Conservation (phyloP, 2,329 filamentous ascomycete genomes). For the Coniochaeta ligniaria region DNA sequence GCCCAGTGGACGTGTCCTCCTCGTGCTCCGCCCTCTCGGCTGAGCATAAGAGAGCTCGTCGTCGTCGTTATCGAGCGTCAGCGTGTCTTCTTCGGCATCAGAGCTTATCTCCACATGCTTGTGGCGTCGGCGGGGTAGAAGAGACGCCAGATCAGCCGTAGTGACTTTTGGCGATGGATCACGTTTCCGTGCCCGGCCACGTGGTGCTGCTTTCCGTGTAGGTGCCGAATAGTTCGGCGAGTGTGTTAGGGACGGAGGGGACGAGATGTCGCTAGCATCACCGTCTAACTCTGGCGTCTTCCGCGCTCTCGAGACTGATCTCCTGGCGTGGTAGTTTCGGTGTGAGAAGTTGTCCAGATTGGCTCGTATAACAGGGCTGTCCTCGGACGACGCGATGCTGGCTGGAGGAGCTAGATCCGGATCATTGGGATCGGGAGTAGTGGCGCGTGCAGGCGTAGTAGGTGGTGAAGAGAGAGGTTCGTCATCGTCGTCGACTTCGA, state of each 20-base stretch:
- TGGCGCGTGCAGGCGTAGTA: constrained; percentile 20
- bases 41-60: constrained; percentile 47
- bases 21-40: constrained; percentile 22
- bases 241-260: constrained; percentile 59
- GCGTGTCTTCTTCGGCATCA: constrained; percentile 35
- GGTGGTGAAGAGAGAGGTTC: constrained; percentile 4
- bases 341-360: constrained; percentile 43
- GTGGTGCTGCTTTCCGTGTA: constrained; percentile 12
- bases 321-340: constrained; percentile 24
- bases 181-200: constrained; percentile 7
- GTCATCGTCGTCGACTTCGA: constrained; percentile 15
- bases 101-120: constrained; percentile 33
- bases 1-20: constrained; percentile 1
- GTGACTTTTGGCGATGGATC: constrained; percentile 34
- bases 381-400: constrained; percentile 40
- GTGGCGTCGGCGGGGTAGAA: constrained; percentile 45
- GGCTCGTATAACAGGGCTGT: constrained; percentile 39
- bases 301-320: constrained; percentile 16
- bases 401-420: constrained; percentile 47
- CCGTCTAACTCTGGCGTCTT: constrained; percentile 30
- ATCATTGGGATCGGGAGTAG: constrained; percentile 38
- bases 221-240: constrained; percentile 47
- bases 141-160: constrained; percentile 45
- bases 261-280: constrained; percentile 48
- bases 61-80: constrained; percentile 38